phyloP scores from a whole-genome alignment of 441 rosid species.

The Mallotus japonicus region DNA sequence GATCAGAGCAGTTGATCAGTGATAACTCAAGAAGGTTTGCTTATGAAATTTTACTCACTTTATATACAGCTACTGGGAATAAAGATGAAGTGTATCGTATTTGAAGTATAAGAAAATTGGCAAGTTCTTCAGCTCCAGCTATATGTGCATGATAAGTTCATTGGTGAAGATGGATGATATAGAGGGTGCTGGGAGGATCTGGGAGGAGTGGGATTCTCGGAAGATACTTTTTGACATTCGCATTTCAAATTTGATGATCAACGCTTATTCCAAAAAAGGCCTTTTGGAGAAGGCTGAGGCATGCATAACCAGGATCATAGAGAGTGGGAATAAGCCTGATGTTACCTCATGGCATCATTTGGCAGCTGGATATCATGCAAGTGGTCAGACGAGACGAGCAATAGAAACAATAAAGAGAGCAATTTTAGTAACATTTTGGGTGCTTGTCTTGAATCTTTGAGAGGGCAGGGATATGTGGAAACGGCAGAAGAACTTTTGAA shows the following conservation, averaged over 20 bases:
- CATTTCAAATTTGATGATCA: constrained; percentile 36
- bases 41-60: constrained; percentile 34
- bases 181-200: constrained; percentile 37
- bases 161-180: constrained; percentile 38
- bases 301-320: constrained; percentile 25
- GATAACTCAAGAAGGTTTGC: constrained; percentile 11
- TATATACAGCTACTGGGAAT: constrained; percentile 29
- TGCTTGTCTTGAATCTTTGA: too few species aligned
- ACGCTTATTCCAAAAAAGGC: constrained; percentile 35
- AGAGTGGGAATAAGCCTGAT: constrained; percentile 35
- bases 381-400: constrained; percentile 34
- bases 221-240: constrained; percentile 24
- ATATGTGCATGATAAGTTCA: constrained; percentile 30
- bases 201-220: constrained; percentile 35
- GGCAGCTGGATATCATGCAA: constrained; percentile 28
- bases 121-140: constrained; percentile 24
- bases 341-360: constrained; percentile 33
- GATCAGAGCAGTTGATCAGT: constrained; percentile 25
- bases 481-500: too few species aligned
- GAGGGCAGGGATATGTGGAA: too few species aligned
- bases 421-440: background rate
- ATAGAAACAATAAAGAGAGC: constrained; percentile 38
- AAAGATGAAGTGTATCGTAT: constrained; percentile 39
- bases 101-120: constrained; percentile 19
- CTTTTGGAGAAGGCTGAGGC: constrained; percentile 39